Base-by-base conservation (phyloP, 306 rosid genomes). In the Styphnolobium japonicum region DNA sequence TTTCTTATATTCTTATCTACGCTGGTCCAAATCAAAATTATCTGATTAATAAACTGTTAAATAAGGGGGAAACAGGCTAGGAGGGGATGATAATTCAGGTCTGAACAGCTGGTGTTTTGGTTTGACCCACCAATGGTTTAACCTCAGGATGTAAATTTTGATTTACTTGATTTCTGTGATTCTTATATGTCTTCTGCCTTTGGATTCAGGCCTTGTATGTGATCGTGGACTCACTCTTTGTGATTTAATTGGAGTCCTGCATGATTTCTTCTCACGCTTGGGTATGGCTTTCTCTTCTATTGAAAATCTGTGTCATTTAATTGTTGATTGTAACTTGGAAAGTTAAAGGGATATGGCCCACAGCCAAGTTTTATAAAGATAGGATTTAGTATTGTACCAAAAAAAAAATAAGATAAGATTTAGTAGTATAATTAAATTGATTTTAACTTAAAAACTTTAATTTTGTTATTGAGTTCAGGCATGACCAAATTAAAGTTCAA, bases 141-240 rank as follows among this genome's bases (percentile, higher is more conserved):
- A 36, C 56, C 80, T 65, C 8, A 19, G 55, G 15, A 49, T 68
- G 15, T 18, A 51, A 16, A 51, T 52, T 15, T 45, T 60, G 60
- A 4, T 6, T 16, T 72, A 8, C 29, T 53, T 37, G 42, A 29
- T 22, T 60, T 53, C 2, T 79, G 67, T 42, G 27, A 64, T 27
- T 31, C 60, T 34, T 11, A 25, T 11, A 6, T 21, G 31, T 1
- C 2, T 33, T 53, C 46, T 62, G 10, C 71, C n/a, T 75, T 75
- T 86, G 49, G 37, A 75, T 84, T 63, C 77, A 93, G 99, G 99
- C 45, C 83, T 95, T 87, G 92, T 95, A 46, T 95, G 99, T 34
- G 98, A 93, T 84, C 90, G 87, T 42, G 97, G 96, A 70, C 98
- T 93, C 73, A 83, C 96, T 56, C 98, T 95, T 16, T 88, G 91